These are phyloP conservation scores for Monosporozyma servazzii DNA, from an alignment of 805 yeast species.

Conservation along the genomic window DNA sequence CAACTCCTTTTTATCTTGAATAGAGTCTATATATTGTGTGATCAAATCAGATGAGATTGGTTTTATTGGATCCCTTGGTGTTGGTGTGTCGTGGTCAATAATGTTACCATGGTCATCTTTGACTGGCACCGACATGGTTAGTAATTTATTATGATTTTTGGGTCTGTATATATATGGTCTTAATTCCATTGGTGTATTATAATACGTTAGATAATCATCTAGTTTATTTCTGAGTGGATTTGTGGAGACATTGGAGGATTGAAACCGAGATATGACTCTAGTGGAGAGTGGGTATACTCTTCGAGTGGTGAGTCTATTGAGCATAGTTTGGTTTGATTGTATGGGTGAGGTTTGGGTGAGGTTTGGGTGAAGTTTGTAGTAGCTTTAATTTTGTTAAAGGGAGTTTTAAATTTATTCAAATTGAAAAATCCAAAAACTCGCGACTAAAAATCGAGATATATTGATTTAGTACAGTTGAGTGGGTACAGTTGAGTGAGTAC, in stretches of 20 bases:
- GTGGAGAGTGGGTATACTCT: neutral
- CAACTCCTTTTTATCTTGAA: neutral
- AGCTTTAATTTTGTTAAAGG: neutral
- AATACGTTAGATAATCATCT: constrained; percentile 28
- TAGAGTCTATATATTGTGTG: constrained; percentile 18
- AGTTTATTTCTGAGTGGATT: constrained; percentile 9
- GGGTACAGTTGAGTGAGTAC: too few species aligned
- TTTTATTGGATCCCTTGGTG: constrained; percentile 27
- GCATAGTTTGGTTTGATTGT: neutral
- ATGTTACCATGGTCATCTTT: constrained; percentile 19
- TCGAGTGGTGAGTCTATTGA: neutral
- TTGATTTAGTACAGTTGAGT: too few species aligned
- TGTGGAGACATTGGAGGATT: constrained; percentile 15
- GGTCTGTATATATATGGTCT: constrained; percentile 36
- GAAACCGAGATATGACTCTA: neutral
- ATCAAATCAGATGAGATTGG: constrained; percentile 24
- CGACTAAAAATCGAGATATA: too few species aligned
- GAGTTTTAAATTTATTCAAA: neutral
- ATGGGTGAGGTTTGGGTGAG: too few species aligned
- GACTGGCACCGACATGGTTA: constrained; percentile 32
- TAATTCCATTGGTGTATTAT: constrained; percentile 26
- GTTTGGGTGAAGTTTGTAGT: too few species aligned
- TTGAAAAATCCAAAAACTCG: too few species aligned
- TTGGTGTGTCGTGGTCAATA: constrained; percentile 9
- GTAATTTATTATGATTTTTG: constrained; percentile 31